Percentiles rank a stretch among this genome's conserved stretches.
Evolutionary conservation across 2,329 filamentous ascomycete genomes (phyloP).

Genomic region (Myriangium duriaei): DNA sequence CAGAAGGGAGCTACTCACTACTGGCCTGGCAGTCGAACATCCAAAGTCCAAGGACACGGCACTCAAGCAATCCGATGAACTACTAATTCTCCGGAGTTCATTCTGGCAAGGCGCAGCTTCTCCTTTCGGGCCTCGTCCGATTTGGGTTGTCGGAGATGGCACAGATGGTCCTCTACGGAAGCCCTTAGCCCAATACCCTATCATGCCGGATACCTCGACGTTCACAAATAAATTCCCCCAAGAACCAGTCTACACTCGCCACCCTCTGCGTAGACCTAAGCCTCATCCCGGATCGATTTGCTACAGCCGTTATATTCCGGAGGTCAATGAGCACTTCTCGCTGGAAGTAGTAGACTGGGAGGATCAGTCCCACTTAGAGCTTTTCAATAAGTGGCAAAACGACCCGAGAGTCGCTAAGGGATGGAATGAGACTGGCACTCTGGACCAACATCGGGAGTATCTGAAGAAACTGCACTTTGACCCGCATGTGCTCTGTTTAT

Average conservation of each 20-base stretch:
- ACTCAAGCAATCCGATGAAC: constrained; percentile 26
- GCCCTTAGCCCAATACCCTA: constrained; percentile 25
- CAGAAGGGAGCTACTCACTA: constrained; percentile 28
- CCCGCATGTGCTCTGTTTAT: constrained; percentile 56
- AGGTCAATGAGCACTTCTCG: constrained; percentile 63
- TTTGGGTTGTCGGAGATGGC: constrained; percentile 18
- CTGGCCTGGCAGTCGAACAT: constrained; percentile 33
- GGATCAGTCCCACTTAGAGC: constrained; percentile 49
- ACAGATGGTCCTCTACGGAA: constrained; percentile 14
- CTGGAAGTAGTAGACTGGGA: constrained; percentile 61
- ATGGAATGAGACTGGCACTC: constrained; percentile 67
- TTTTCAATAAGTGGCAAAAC: constrained; percentile 75
- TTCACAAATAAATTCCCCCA: constrained; percentile 37
- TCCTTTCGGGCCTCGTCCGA: constrained; percentile 30
- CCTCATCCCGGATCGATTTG: constrained; percentile 56
- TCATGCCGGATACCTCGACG: constrained; percentile 31
- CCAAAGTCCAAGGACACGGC: constrained; percentile 25
- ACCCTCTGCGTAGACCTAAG: constrained; percentile 61
- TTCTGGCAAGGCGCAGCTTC: constrained; percentile 35
- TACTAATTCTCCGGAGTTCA: constrained; percentile 39
- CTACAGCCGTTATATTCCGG: constrained; percentile 68
- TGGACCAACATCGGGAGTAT: constrained; percentile 64
- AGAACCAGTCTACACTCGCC: constrained; percentile 46
- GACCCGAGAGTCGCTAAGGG: constrained; percentile 68
- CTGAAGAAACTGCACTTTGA: constrained; percentile 56